phyloP scores from a whole-genome alignment of 2,329 filamentous ascomycete species.

The Phoma sp. region DNA sequence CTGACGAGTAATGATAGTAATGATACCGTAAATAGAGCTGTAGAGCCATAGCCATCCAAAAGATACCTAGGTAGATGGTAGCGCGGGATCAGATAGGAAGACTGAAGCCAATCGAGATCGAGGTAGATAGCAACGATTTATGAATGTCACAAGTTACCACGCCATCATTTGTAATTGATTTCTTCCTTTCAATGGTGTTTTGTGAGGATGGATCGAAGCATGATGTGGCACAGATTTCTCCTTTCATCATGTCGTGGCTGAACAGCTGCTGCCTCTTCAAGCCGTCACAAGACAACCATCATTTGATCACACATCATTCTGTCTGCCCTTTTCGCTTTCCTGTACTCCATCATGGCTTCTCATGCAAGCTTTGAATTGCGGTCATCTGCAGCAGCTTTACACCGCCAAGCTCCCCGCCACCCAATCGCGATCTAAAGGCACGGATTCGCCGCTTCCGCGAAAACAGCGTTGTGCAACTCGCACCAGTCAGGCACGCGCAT shows the following conservation, averaged over 20 bases:
- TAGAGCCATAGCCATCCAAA: slow-evolving; percentile 22
- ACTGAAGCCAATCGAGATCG: slow-evolving; percentile 5
- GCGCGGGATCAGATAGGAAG: slow-evolving; percentile 16
- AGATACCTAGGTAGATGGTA: slow-evolving; percentile 28
- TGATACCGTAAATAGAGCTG: slow-evolving; percentile 26
- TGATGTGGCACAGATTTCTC: not conserved
- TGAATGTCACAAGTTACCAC: slow-evolving; percentile 3
- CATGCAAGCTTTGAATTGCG: not conserved
- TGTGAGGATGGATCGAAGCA: not conserved
- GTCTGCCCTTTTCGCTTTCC: not conserved
- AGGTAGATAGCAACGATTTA: slow-evolving; percentile 13
- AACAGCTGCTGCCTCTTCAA: not conserved
- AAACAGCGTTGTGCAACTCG: slow-evolving; percentile 7
- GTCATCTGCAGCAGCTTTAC: slow-evolving; percentile 9
- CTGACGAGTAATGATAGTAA: slow-evolving; percentile 33
- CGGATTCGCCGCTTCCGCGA: slow-evolving; percentile 12
- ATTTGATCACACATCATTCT: not conserved
- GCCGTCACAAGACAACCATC: slow-evolving; percentile 3
- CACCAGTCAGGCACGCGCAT: slow-evolving; percentile 15
- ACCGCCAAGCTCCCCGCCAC: slow-evolving; percentile 13
- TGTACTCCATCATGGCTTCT: not conserved
- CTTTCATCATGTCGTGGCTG: not conserved
- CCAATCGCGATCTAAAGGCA: slow-evolving; percentile 13
- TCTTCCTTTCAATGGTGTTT: not conserved
- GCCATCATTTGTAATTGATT: not conserved